These are phyloP conservation scores for Solanum chiquidenum DNA, from an alignment of 257 asterid species.

Conservation along the genomic window DNA sequence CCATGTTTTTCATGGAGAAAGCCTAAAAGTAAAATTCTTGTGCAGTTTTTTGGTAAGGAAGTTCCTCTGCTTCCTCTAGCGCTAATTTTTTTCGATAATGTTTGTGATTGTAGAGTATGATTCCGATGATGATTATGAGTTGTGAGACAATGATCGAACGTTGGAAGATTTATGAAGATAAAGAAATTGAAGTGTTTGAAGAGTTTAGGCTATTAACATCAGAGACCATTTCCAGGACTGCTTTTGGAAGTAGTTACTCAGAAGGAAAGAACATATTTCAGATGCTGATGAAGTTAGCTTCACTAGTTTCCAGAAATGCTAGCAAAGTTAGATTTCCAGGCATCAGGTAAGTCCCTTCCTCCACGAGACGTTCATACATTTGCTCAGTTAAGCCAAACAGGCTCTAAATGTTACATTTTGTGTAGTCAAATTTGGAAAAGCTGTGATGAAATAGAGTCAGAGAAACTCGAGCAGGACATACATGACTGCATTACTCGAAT, in stretches of 20 bases:
- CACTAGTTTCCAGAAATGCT: constrained; percentile 28
- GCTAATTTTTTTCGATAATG: not conserved
- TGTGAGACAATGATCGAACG: constrained; percentile 39
- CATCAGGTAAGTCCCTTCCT: constrained; percentile 20
- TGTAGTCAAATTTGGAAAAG: constrained; percentile 30
- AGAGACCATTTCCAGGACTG: constrained; percentile 55
- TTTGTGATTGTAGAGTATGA: constrained; percentile 27
- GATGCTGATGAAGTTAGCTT: constrained; percentile 36
- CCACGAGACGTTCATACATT: not conserved
- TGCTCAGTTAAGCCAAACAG: not conserved
- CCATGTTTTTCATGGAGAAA: constrained; percentile 45
- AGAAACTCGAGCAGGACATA: constrained; percentile 48
- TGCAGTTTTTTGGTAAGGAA: too few relatives aligned
- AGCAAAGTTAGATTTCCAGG: constrained; percentile 31
- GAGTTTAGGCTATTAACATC: constrained; percentile 49
- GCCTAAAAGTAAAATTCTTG: constrained; percentile 28
- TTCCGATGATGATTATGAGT: constrained; percentile 42
- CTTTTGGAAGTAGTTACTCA: constrained; percentile 56
- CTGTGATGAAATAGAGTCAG: constrained; percentile 41
- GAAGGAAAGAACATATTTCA: constrained; percentile 62
- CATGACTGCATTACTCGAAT: constrained; percentile 25
- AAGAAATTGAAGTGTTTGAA: constrained; percentile 48
- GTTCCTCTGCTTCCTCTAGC: not conserved
- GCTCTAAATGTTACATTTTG: not conserved
- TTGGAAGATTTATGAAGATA: constrained; percentile 32